Base-by-base conservation (phyloP, 2,329 filamentous ascomycete genomes). In the Hymenotorrendiella dingleyae region DNA sequence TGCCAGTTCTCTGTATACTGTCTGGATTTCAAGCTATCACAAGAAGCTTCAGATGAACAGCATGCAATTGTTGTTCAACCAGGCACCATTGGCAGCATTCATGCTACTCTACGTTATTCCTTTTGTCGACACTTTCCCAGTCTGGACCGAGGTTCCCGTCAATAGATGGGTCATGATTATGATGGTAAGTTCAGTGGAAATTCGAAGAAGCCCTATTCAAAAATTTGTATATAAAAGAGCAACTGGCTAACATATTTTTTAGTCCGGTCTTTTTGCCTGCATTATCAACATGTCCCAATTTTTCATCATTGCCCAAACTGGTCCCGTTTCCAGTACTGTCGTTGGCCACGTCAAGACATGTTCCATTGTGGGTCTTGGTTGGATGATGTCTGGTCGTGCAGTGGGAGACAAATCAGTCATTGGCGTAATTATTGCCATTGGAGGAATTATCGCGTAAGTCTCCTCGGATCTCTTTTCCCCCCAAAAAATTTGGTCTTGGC, bases 11-110 rank as follows among this genome's bases (percentile, higher is more conserved):
- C 62, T 84, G 12, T 85, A 85, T 61, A 84, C 80, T 0, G 75
- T 84, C 46, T 83, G 78, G 78, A 82, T 84, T 56, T 71, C 74
- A 39, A 74, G 72, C 55, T 84, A 80, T 57, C 78, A 83, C 59
- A 72, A 76, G 48, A 81, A 76, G 61, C 69, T 84, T 17, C 70
- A 79, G 47, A 78, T 84, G 65, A 75, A 72, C 50, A 83, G 78
- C 62, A 80, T 82, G 73, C 82, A 85, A 64, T 65, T 86, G 23
- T 69, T 86, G 9, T 77, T 78, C 64, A 84, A 82, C 61, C 80
- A 84, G 62, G 77, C 80, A 2, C 79, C 80, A 2, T 65, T 82
- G 2, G 76, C 78, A 17, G 73, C 75, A 2, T 69, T 81, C 46
- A 61, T 84, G 50, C 69, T 85, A 40, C 69, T 84, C 21, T 83